Evolutionary conservation across 108 stramenopile species (phyloP), one percentile per base, ranked within the genome.

Genomic region (Stephanodiscus minutulus): DNA sequence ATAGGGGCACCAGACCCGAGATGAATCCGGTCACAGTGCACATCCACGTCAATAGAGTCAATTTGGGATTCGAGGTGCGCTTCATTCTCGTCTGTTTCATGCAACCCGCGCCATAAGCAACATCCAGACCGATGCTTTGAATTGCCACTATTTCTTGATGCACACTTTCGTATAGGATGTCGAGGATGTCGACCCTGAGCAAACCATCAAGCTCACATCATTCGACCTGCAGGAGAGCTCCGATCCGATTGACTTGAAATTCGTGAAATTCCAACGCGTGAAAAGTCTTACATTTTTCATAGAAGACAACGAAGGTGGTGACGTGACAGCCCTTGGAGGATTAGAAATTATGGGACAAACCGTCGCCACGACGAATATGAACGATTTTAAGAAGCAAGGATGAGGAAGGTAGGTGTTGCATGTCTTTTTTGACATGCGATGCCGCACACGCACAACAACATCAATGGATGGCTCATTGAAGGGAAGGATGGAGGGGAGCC

Each of bases 251-350:
- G 53, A 64, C n/a, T 80, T 88, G 13, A 83, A 91, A 43, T 95
- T 59, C 61, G 94, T 95, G 58, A 86, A 90, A 66, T 95, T 88
- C 65, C 94, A 95, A 77, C 85, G 94, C 9, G 94, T 95, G 18
- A 82, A 79, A 37, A 85, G 79, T 58, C 69, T 95, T 1, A 92
- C 94, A 27, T 61, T 95, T 39, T 95, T 88, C 73, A 80, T 95
- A 35, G 94, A 95, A 72, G 94, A 95, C 57, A 95, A 95, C 83
- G 78, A 79, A 27, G 94, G 94, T 22, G 94, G 88, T 11, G 91
- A 92, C 13, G 64, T 92, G 13, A 77, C 86, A 0, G 88, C 94
- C 13, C 65, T 95, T 58, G 94, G 94, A 25, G 85, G 82, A 15
- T 62, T 95, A 41, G 79, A 82, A 70, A 75, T 95, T 29, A 78